Conservation (phyloP, 2,329 filamentous ascomycete species). For the Botrytis sinoallii region DNA sequence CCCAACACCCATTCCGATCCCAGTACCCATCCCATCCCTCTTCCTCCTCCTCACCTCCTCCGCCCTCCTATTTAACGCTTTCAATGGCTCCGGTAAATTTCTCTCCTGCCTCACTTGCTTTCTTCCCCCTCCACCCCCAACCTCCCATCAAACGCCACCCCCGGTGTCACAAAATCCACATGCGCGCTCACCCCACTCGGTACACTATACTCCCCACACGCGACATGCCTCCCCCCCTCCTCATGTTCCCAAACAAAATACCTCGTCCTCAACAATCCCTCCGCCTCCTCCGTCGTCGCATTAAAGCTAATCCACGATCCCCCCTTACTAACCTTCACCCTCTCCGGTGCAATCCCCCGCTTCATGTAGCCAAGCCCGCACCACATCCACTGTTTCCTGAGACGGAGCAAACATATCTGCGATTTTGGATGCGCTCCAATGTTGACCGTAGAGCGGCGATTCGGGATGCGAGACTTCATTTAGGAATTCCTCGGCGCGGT, state of each 20-base stretch:
- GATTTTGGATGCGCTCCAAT: background rate
- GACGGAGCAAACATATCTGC: background rate
- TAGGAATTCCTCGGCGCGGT: background rate
- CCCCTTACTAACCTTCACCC: background rate
- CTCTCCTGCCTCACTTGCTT: background rate
- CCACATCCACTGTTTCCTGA: background rate
- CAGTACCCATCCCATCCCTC: background rate
- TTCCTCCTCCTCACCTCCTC: background rate
- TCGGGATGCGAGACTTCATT: background rate
- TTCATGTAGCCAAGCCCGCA: background rate
- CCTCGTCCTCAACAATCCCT: background rate
- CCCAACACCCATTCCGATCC: background rate
- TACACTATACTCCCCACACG: background rate
- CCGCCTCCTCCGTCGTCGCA: background rate
- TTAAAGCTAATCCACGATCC: background rate
- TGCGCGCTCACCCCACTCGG: background rate
- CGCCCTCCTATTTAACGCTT: background rate
- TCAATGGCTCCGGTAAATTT: background rate
- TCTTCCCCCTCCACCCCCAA: background rate
- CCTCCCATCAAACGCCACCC: background rate
- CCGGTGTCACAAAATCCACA: background rate
- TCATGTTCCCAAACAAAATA: background rate
- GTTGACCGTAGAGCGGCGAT: background rate
- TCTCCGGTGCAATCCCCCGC: background rate
- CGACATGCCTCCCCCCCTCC: background rate